These are phyloP conservation scores for Exophiala calicioides DNA, from an alignment of 2,329 filamentous ascomycete species.

Conservation along the genomic window DNA sequence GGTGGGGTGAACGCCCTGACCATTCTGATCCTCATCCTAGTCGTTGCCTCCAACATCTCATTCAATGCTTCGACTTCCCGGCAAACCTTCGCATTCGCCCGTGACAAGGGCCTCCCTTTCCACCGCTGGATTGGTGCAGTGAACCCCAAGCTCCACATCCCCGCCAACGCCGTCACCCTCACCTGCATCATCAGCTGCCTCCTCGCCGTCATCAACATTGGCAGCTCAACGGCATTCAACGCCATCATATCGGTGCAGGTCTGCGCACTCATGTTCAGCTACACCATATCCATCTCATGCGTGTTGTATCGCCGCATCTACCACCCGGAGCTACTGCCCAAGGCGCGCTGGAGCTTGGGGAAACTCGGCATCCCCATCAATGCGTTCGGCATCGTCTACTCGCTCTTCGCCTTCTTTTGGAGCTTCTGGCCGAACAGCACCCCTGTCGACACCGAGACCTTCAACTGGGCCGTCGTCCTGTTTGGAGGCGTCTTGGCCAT, in stretches of 20 bases:
- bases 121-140: conserved; percentile 39
- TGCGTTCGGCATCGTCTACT: conserved; percentile 37
- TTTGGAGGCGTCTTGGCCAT: conserved; percentile 44
- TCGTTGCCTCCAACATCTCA: conserved; percentile 41
- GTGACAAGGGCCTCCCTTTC: conserved; percentile 47
- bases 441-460: conserved; percentile 40
- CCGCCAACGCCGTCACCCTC: conserved; percentile 24
- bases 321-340: conserved; percentile 41
- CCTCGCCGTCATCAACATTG: conserved; percentile 28
- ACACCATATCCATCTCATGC: conserved; percentile 51
- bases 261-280: conserved; percentile 52
- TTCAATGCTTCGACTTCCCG: conserved; percentile 43
- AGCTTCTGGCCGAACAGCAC: conserved; percentile 47
- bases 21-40: conserved; percentile 44
- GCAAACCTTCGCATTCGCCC: conserved; percentile 46
- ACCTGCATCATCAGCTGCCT: conserved; percentile 19
- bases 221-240: conserved; percentile 27
- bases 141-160: conserved; percentile 23
- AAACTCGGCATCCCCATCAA: conserved; percentile 35
- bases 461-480: conserved; percentile 54
- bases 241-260: conserved; percentile 46
- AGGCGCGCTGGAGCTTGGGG: conserved; percentile 47
- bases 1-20: conserved; percentile 37
- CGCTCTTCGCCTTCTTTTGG: conserved; percentile 48
- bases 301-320: conserved; percentile 46